phyloP scores from a whole-genome alignment of 1,139 yeast genomes.

The Suhomyces atakaporum region DNA sequence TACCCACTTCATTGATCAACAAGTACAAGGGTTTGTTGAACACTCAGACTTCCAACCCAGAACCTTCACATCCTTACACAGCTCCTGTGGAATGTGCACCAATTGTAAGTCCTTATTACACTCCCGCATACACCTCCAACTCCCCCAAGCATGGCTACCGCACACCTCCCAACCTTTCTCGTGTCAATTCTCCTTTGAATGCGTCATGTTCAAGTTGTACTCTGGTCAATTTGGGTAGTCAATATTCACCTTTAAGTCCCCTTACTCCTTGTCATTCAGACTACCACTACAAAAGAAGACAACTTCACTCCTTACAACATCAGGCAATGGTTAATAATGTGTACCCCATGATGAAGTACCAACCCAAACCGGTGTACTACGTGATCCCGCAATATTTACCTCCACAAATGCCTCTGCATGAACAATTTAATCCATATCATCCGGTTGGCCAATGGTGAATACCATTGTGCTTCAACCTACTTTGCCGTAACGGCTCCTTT shows the following conservation, averaged over 20 bases:
- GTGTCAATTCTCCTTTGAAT: constrained; percentile 10
- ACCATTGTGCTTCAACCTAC: no score
- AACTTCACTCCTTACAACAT: constrained; percentile 10
- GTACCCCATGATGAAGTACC: constrained; percentile 4
- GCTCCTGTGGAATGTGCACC: constrained; percentile 5
- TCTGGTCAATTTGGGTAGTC: constrained; percentile 5
- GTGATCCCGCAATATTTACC: constrained; percentile 9
- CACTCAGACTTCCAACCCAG: neutral
- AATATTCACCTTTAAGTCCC: constrained; percentile 18
- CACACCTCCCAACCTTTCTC: constrained; percentile 9
- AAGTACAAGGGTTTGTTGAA: constrained; percentile 13
- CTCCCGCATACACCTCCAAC: constrained; percentile 6
- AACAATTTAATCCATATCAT: constrained; percentile 4
- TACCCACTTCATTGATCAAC: constrained; percentile 24
- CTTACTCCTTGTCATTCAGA: constrained; percentile 18
- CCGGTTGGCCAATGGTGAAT: no score
- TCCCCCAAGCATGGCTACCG: constrained; percentile 8
- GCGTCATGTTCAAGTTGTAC: constrained; percentile 4
- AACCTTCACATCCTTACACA: neutral
- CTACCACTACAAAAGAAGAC: constrained; percentile 16
- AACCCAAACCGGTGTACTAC: constrained; percentile 5
- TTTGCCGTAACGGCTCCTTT: no score
- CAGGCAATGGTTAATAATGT: constrained; percentile 11
- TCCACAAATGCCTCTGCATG: constrained; percentile 7
- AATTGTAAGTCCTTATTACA: constrained; percentile 4